Conservation (phyloP, 2,329 filamentous ascomycete genomes). For the Arthrocladium fulminans region DNA sequence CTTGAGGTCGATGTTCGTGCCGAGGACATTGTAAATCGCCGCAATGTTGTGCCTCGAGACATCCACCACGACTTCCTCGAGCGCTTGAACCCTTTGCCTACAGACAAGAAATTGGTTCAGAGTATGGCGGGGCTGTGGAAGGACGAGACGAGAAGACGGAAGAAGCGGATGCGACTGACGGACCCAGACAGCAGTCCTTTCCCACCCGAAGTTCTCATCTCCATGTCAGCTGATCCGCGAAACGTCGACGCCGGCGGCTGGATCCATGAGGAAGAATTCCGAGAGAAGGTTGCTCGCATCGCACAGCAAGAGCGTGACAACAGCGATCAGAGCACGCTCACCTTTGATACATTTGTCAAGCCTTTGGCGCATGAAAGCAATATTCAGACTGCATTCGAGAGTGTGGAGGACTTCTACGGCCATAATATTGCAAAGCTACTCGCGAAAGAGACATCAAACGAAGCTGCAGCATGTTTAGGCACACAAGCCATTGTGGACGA, state of each 20-base stretch:
- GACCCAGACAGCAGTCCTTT: constrained; percentile 66
- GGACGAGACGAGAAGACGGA: constrained; percentile 74
- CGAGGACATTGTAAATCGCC: constrained; percentile 77
- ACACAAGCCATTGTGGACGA: constrained; percentile 13
- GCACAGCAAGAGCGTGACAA: constrained; percentile 54
- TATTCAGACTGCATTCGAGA: constrained; percentile 71
- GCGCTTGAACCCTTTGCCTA: constrained; percentile 51
- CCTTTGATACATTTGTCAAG: constrained; percentile 60
- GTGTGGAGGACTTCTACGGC: constrained; percentile 79
- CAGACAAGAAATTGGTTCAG: constrained; percentile 72
- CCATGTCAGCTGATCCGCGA: constrained; percentile 77
- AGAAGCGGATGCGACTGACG: constrained; percentile 57
- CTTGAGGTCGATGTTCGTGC: constrained; percentile 85
- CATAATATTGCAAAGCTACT: constrained; percentile 42
- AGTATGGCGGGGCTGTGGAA: constrained; percentile 93
- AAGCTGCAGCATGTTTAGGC: constrained; percentile 5
- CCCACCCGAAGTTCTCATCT: constrained; percentile 67
- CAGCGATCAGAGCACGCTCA: constrained; percentile 36
- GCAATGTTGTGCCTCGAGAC: constrained; percentile 62
- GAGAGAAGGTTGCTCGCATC: constrained; percentile 54
- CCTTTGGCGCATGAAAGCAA: constrained; percentile 44
- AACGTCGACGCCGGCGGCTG: constrained; percentile 67
- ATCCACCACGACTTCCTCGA: constrained; percentile 86
- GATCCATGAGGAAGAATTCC: constrained; percentile 85
- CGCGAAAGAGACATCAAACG: not conserved